Evolutionary conservation across 1,139 yeast species (phyloP).

Genomic region (Blastobotrys indianensis): DNA sequence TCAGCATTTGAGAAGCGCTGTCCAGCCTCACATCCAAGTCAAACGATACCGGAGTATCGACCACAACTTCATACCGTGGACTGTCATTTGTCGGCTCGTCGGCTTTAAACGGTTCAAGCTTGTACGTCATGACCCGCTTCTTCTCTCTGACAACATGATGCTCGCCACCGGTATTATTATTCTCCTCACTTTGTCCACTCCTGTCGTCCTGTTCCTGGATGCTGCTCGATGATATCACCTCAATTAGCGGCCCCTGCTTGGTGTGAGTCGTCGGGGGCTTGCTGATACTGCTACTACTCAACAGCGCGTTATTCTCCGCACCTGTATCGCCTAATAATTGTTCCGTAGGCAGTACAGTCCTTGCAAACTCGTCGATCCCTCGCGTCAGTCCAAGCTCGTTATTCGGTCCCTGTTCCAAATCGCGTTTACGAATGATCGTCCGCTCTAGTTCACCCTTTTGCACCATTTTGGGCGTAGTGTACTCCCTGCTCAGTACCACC

Average conservation of each 20-base stretch:
- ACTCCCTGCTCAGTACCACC: conserved; percentile 23
- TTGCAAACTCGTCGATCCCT: conserved; percentile 14
- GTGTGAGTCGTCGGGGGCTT: not conserved
- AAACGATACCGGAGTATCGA: too few relatives aligned
- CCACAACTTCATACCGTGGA: too few relatives aligned
- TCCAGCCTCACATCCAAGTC: too few relatives aligned
- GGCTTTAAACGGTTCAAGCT: too few relatives aligned
- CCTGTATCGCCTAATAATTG: not conserved
- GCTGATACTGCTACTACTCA: not conserved
- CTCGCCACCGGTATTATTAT: not conserved
- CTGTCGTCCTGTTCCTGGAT: not conserved
- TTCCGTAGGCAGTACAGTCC: conserved; percentile 5
- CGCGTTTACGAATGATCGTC: conserved; percentile 18
- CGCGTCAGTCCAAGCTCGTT: conserved; percentile 7
- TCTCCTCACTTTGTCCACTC: conserved; percentile 1
- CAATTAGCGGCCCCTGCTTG: conserved; percentile 8
- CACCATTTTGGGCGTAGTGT: conserved; percentile 28
- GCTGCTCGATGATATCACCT: conserved; percentile 9
- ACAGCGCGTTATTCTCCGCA: not conserved
- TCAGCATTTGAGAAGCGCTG: too few relatives aligned
- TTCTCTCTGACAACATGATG: too few relatives aligned
- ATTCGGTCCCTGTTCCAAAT: conserved; percentile 7
- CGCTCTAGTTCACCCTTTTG: conserved; percentile 28
- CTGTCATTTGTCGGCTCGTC: too few relatives aligned
- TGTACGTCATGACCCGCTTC: too few relatives aligned